Base-by-base conservation (phyloP, 2,329 filamentous ascomycete genomes). In the Colletotrichum orbiculare region DNA sequence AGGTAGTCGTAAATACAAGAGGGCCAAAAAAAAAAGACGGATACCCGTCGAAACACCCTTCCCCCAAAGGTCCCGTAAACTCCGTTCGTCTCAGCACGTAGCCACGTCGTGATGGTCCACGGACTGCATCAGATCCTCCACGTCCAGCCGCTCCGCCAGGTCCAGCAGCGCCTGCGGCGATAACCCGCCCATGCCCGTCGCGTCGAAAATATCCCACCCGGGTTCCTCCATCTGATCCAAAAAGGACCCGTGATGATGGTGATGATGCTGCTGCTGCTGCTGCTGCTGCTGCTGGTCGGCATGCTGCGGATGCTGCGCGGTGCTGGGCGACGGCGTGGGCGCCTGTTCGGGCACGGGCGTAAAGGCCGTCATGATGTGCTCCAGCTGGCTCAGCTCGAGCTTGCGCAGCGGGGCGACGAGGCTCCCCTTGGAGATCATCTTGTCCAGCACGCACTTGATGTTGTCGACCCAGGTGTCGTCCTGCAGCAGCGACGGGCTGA, bases 401-500 rank as follows among this genome's bases (percentile, higher is more conserved):
- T 74, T 77, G 2, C 78, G 71, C 0, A 80, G 60, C 1, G 76
- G 77, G 3, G 78, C 77, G 1, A 77, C 75, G 0, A 78, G 57
- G 53, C 76, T 80, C 0, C 77, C 78, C 34, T 78, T 79, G 1
- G 71, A 57, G 6, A 78, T 77, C 17, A 80, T 70, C 10, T 74
- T 77, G 46, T 79, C 77, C 1, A 80, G 69, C 3, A 80, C 74
- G 35, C 75, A 74, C 6, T 70, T 67, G 3, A 77, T 71, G 39
- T 79, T 75, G 0, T 78, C 75, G 1, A 71, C 73, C 78, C 78
- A 80, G 7, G 70, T 67, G 41, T 75, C 68, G 17, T 77, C 75
- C 1, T 73, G 71, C 0, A 80, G 72, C 2, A 80, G 69, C 0
- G 72, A 72, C 0, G 78, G 78, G n/a, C 73, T 75, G 64, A 68